Evolutionary conservation across 257 asterid genomes (phyloP).

Genomic region (Solanum dulcamara): DNA sequence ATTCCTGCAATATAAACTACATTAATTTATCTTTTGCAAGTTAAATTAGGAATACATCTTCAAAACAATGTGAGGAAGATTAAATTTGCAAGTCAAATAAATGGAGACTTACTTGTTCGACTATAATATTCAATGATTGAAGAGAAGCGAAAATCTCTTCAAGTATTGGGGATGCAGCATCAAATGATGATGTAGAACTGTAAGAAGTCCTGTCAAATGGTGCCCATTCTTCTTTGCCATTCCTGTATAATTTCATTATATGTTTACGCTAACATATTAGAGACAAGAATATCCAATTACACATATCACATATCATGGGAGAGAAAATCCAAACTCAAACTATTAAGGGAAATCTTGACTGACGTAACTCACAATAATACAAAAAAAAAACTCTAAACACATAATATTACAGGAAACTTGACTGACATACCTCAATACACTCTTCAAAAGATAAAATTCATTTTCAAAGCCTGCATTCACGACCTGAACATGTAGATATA

Average conservation of each 20-base stretch:
- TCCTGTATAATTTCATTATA: slow-evolving; percentile 26
- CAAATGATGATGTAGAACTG: slow-evolving; percentile 64
- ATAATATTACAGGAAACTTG: background rate
- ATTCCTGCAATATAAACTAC: background rate
- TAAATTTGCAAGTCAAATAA: background rate
- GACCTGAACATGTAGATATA: slow-evolving; percentile 38
- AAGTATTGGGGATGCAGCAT: slow-evolving; percentile 75
- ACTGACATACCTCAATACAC: slow-evolving; percentile 39
- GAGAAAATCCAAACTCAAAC: background rate
- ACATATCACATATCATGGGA: background rate
- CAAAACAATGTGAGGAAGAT: background rate
- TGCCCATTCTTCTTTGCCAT: slow-evolving; percentile 76
- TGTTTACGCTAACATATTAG: background rate
- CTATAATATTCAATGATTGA: slow-evolving; percentile 59
- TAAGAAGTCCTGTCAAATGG: slow-evolving; percentile 71
- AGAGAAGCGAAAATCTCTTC: slow-evolving; percentile 56
- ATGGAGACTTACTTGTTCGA: slow-evolving; percentile 65
- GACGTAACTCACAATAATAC: slow-evolving; percentile 24
- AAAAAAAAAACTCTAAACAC: background rate
- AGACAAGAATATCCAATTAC: background rate
- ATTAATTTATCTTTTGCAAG: background rate
- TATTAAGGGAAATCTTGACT: background rate
- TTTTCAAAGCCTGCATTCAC: slow-evolving; percentile 92
- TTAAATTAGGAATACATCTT: background rate
- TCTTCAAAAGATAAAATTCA: slow-evolving; percentile 65